A percentile compares a stretch with the other conserved stretches of the same genome.
These are phyloP conservation scores for Gossypium herbaceum DNA, from an alignment of 345 rosid species.

Conservation along the genomic window DNA sequence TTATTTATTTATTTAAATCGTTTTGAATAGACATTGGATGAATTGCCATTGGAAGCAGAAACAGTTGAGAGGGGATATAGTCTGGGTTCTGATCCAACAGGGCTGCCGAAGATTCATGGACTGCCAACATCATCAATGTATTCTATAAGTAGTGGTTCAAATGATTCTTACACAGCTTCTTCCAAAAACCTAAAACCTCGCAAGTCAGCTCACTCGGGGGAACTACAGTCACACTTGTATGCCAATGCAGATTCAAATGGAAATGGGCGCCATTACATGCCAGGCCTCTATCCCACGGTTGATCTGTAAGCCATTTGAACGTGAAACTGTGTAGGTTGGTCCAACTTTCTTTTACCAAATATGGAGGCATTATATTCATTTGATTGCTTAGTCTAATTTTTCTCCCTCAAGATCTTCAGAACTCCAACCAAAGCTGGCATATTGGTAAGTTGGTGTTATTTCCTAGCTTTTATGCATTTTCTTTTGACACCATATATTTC, in stretches of 20 bases:
- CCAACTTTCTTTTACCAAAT: background rate
- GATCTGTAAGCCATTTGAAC: slow-evolving; percentile 27
- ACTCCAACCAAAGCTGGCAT: slow-evolving; percentile 9
- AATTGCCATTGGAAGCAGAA: slow-evolving; percentile 87
- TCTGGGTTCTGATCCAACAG: slow-evolving; percentile 59
- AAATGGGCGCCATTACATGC: slow-evolving; percentile 40
- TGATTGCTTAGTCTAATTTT: slow-evolving; percentile 11
- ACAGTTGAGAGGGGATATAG: slow-evolving; percentile 77
- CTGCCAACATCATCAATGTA: slow-evolving; percentile 56
- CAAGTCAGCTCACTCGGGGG: slow-evolving; percentile 66
- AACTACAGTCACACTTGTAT: slow-evolving; percentile 53
- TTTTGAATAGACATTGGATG: slow-evolving; percentile 69
- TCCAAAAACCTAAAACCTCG: slow-evolving; percentile 51
- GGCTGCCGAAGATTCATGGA: slow-evolving; percentile 74
- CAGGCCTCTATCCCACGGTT: slow-evolving; percentile 39
- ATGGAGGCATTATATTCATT: slow-evolving; percentile 17
- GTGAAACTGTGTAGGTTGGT: background rate
- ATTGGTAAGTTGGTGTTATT: background rate
- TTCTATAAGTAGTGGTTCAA: slow-evolving; percentile 36
- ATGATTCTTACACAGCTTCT: slow-evolving; percentile 49
- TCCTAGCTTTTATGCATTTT: slow-evolving; percentile 1
- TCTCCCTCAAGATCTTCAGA: slow-evolving; percentile 8
- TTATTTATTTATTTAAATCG: background rate
- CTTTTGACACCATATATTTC: background rate
- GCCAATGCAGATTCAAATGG: slow-evolving; percentile 61